Evolutionary conservation across 31 red algal genomes (phyloP), one percentile per base, ranked within the genome.

Genomic region (Endocladia muricata): DNA sequence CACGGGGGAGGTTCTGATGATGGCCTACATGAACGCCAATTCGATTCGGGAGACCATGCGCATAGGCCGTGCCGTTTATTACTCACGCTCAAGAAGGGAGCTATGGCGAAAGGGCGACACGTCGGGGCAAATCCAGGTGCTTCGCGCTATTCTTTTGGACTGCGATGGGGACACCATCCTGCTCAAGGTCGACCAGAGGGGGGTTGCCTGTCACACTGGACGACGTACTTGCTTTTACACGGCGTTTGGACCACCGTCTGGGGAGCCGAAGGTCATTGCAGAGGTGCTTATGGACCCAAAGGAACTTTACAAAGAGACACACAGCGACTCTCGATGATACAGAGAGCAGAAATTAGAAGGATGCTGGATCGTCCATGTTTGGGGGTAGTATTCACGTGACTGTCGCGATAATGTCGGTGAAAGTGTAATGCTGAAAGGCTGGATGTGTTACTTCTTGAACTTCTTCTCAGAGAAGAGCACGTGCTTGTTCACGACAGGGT

Each of bases 151-250:
- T 36, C 21, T 76, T 25, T 58, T 96, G 19, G 97, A 99, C 37
- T 99, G 97, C 70, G 97, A 99, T 63, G 90, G 80, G 11, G 97
- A 99, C 61, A 84, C 97, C 2, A 72, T 99, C 28, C 42, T 99
- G 51, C 43, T 99, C 11, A 81, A 91, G 33, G 97, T 99, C 3
- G 81, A 94, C 47, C 97, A 99, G 74, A 41, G 82, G 26, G 97
- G 97, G 31, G 97, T 94, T 21, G 97, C 97, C 11, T 99, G 97
- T 67, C 97, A 99, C 76, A 99, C 97, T n/a, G 97, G 97, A 34
- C 68, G 93, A 22, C 40, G 85, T 26, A 89, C 90, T 42, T 99
- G 97, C 65, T 99, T 99, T 61, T 99, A 89, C 37, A 85, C 55
- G 3, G 78, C 85, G 41, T 84, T 96, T 61, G 60, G 86, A 41